These are phyloP conservation scores for Teratosphaeria epicoccoides DNA, from an alignment of 2,329 filamentous ascomycete genomes.

Conservation along the genomic window DNA sequence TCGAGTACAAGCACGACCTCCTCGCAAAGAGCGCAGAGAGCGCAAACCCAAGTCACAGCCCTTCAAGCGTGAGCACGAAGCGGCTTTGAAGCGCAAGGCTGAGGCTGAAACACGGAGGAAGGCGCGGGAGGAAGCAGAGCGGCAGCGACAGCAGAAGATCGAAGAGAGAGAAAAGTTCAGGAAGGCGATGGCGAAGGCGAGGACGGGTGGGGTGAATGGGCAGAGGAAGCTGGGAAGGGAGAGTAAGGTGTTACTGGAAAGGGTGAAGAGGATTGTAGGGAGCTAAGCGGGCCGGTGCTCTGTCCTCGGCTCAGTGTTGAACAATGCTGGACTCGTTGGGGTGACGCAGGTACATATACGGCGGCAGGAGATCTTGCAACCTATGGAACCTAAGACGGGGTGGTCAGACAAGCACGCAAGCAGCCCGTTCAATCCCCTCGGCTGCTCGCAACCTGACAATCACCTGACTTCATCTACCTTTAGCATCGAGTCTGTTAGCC, in stretches of 20 bases:
- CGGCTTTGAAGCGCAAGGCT: conserved; percentile 45
- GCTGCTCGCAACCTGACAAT: too few species aligned
- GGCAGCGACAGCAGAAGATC: conserved; percentile 41
- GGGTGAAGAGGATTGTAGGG: conserved; percentile 61
- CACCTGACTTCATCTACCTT: too few species aligned
- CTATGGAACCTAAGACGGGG: too few species aligned
- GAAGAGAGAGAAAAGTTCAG: conserved; percentile 64
- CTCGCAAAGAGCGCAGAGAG: conserved; percentile 17
- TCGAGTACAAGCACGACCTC: conserved; percentile 9
- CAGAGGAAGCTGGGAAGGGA: conserved; percentile 73
- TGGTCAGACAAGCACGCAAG: too few species aligned
- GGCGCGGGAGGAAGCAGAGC: conserved; percentile 53
- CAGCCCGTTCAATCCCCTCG: too few species aligned
- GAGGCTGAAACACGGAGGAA: conserved; percentile 52
- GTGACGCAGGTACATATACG: too few species aligned
- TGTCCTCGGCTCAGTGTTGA: too few species aligned
- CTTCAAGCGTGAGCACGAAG: conserved; percentile 33
- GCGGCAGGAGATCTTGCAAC: too few species aligned
- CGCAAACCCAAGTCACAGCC: conserved; percentile 34
- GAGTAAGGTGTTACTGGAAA: conserved; percentile 65
- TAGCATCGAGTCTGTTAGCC: too few species aligned
- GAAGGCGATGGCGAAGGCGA: conserved; percentile 51
- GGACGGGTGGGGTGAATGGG: conserved; percentile 53
- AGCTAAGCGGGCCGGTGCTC: neutral
- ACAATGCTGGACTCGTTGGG: too few species aligned